Evolutionary conservation across 2,329 filamentous ascomycete genomes (phyloP).

Genomic region (Colletotrichum truncatum): DNA sequence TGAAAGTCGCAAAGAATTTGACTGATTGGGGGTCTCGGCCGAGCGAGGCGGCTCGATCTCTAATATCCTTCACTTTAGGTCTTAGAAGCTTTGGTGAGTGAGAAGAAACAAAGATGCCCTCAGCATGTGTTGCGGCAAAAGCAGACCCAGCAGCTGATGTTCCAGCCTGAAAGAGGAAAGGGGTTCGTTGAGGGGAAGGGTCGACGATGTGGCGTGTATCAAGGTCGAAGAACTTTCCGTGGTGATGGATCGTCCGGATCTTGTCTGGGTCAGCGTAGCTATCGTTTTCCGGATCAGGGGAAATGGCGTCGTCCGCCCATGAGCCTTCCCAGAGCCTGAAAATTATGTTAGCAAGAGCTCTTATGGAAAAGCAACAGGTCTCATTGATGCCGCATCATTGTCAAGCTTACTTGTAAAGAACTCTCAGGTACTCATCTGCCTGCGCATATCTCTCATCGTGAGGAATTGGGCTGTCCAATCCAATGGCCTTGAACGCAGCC

Average conservation of each 20-base stretch:
- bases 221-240: conserved; percentile 29
- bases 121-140: conserved; percentile 67
- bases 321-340: conserved; percentile 62
- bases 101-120: conserved; percentile 67
- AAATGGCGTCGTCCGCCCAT: conserved; percentile 66
- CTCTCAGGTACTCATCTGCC: conserved; percentile 69
- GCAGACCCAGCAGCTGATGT: conserved; percentile 64
- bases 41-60: conserved; percentile 56
- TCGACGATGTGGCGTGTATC: conserved; percentile 56
- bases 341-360: neutral
- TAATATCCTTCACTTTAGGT: conserved; percentile 62
- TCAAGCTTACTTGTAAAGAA: conserved; percentile 65
- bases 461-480: conserved; percentile 63
- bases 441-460: conserved; percentile 70
- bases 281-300: conserved; percentile 61
- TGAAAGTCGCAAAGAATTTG: conserved; percentile 64
- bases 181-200: conserved; percentile 65
- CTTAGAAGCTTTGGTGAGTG: conserved; percentile 58
- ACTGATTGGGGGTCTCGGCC: conserved; percentile 65
- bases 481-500: conserved; percentile 70
- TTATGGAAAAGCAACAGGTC: no score
- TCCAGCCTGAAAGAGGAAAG: conserved; percentile 67
- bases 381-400: neutral
- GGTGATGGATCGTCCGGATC: conserved; percentile 68
- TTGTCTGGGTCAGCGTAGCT: conserved; percentile 66